A percentile compares a stretch with the other conserved stretches of the same genome.
Evolutionary conservation across 257 asterid species (phyloP).

Genomic region (Nicotiana tabacum): DNA sequence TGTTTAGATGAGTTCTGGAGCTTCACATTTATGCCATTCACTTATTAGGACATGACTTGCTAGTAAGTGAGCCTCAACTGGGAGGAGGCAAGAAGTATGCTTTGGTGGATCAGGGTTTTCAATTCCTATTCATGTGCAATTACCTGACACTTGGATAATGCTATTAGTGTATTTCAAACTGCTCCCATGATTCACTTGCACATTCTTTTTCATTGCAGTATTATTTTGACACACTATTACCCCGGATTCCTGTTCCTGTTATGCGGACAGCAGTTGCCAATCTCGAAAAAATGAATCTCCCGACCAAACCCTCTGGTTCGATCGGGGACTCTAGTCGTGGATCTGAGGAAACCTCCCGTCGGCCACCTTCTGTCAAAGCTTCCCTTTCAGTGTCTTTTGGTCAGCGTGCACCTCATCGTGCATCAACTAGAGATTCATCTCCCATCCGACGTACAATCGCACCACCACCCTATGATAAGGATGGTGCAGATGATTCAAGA

Average conservation of each 20-base stretch:
- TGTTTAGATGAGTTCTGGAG: background rate
- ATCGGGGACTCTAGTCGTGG: constrained; percentile 94
- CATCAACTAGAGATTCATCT: constrained; percentile 94
- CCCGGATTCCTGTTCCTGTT: constrained; percentile 92
- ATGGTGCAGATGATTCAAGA: constrained; percentile 34
- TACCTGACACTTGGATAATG: background rate
- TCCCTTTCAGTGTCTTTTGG: constrained; percentile 98
- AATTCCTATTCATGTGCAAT: background rate
- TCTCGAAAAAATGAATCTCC: constrained; percentile 86
- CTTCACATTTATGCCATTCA: constrained; percentile 1
- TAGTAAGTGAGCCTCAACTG: background rate
- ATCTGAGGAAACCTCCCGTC: constrained; percentile 84
- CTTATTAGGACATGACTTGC: background rate
- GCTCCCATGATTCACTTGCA: background rate
- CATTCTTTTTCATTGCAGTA: constrained; percentile 55
- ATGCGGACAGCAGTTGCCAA: constrained; percentile 57
- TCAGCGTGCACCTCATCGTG: constrained; percentile 98
- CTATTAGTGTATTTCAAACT: background rate
- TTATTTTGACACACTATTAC: constrained; percentile 90
- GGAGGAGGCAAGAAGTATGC: background rate
- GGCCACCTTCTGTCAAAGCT: constrained; percentile 98
- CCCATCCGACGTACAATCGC: constrained; percentile 75
- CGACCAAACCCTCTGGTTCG: constrained; percentile 73
- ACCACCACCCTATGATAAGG: constrained; percentile 47
- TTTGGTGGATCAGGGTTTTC: background rate